Evolutionary conservation across 345 rosid species (phyloP), one percentile per base, ranked within the genome.

Genomic region (Aquilaria malaccensis): DNA sequence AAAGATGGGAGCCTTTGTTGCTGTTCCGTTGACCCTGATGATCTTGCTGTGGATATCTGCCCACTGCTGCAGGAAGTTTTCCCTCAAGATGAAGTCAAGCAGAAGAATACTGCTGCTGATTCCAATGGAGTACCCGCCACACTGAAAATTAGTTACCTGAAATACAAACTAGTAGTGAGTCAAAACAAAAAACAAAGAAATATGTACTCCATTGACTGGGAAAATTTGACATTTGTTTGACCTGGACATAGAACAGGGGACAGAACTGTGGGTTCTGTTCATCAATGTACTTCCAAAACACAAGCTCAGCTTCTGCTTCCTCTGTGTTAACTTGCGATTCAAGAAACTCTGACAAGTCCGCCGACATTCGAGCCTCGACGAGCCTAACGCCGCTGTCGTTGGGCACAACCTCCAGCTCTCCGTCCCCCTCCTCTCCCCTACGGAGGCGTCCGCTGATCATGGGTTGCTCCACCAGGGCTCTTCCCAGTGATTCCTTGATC

Each of bases 111-210:
- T 93, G 74, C 91, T 84, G 73, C 95, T 89, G 45, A 89, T 71
- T 61, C 97, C 98, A 64, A 93, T 58, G 3, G 97, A 85, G 65
- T 89, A 89, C 53, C 98, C 98, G 6, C 98, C 93, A 41, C 94
- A 82, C 70, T 80, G 75, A 68, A 93, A 93, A 72, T 85, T 83
- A 0, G 95, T 89, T 58, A 92, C 95, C 96, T 92, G 69, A 52
- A 45, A 33, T 33, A 69, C 3, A 11, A 60, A 56, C 46, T 45
- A 37, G 33, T 33, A 58, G 37, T 7, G 30, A 12, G 7, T 30
- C 47, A 32, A 2, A 7, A 4, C 49, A 15, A 58, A 13, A 6
- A 32, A 32, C 37, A 43, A 14, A 10, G 22, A 63, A 15, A 9
- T 22, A 22, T 22, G 22, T 22, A 22, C 22, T 22, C 22, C 22